Base-by-base conservation (phyloP, 805 yeast species). In the Trichomonascus vanleenenianus region DNA sequence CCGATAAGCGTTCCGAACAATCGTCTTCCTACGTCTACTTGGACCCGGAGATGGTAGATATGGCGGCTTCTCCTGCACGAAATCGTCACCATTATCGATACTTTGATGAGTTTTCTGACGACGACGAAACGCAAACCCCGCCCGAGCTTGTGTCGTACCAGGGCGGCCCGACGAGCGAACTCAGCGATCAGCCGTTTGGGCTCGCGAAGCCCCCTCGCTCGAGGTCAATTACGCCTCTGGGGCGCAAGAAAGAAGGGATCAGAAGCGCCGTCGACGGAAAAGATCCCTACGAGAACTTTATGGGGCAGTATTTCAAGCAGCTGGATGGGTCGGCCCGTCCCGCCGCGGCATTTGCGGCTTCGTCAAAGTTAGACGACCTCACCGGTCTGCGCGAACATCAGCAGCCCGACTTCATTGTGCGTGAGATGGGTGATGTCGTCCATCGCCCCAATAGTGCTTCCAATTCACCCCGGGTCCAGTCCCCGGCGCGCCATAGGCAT, bases 251-350 rank as follows among this genome's bases (percentile, higher is more conserved):
- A 6, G 16, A 14, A 5, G 35, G 35, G 9, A 22, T 22, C 35
- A 19, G 18, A 12, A 14, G 30, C 19, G 30, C 16, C 8, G 11
- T 9, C 15, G 32, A 11, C 6, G 16, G 9, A 22, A 14, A 25
- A 11, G 19, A 27, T 12, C 42, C 42, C 3, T 40, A 40, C n/a
- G 42, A 40, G 16, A n/a, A 4, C 32, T 40, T n/a, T 27, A 40
- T 40, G 42, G 12, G n/a, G 18, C 30, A 27, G 20, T 40, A 22
- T 12, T 14, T 14, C 7, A 16, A 16, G 36, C 36, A 14, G 18
- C 15, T 5, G 18, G 36, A 16, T 4, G 39, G 18, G n/a, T n/a
- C n/a, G n/a, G 4, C 19, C 19, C 22, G 18, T 14, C 22, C 39
- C 25, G n/a, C 19, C 18, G 39, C 39, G 11, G 39, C 39, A 7